Conservation (phyloP, 73 alveolate species). For the Stentor coeruleus region DNA sequence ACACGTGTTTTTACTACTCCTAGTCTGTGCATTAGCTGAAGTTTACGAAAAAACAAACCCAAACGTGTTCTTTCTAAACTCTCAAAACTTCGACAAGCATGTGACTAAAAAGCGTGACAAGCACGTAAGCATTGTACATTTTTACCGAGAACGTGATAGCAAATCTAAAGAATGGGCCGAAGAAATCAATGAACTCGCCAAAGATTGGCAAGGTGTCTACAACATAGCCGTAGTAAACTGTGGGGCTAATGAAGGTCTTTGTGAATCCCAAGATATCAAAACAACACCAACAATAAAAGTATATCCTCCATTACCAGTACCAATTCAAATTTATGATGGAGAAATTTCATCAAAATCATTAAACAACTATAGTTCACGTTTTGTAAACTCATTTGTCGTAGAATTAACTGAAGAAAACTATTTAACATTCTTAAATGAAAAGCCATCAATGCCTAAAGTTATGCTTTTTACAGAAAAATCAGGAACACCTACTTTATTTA, state of each 20-base stretch:
- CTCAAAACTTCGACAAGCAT: conserved; percentile 42
- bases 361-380: conserved; percentile 48
- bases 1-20: conserved; percentile 18
- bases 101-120: conserved; percentile 44
- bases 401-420: conserved; percentile 80
- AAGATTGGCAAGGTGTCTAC: conserved; percentile 94
- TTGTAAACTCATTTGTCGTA: conserved; percentile 73
- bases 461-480: conserved; percentile 90
- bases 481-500: conserved; percentile 86
- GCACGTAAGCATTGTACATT: conserved; percentile 46
- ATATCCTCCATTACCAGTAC: conserved; percentile 97
- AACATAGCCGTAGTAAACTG: conserved; percentile 90
- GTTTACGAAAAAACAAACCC: conserved; percentile 28
- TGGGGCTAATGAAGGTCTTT: conserved; percentile 67
- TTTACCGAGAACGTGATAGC: conserved; percentile 42
- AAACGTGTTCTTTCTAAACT: conserved; percentile 36
- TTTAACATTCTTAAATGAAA: conserved; percentile 80
- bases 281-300: conserved; percentile 82
- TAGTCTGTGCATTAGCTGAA: background rate
- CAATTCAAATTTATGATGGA: conserved; percentile 84
- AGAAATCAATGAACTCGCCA: conserved; percentile 75
- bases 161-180: conserved; percentile 40
- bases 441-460: conserved; percentile 91
- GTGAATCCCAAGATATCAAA: conserved; percentile 80
- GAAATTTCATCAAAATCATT: conserved; percentile 25